Evolutionary conservation across 352 stramenopile species (phyloP).

Genomic region (Globisporangium polare): DNA sequence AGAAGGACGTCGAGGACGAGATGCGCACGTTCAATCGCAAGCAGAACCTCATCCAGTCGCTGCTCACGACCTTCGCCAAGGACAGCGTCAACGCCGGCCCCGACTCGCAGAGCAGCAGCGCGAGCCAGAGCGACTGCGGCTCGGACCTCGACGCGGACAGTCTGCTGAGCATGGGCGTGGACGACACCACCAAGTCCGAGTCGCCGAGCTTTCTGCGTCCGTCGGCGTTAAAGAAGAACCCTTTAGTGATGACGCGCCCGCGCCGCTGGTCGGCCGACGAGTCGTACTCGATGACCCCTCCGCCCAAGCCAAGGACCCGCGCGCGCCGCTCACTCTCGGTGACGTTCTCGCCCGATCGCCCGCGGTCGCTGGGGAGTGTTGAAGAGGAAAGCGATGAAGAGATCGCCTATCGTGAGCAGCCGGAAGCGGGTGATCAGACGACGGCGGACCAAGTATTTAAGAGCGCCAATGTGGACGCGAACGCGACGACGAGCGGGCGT

Average conservation of each 20-base stretch:
- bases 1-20: slow-evolving; percentile 34
- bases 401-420: neutral
- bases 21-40: slow-evolving; percentile 46
- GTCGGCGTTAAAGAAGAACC: neutral
- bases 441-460: slow-evolving; percentile 1
- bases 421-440: slow-evolving; percentile 5
- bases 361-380: slow-evolving; percentile 11
- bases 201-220: neutral
- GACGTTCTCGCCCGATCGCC: slow-evolving; percentile 25
- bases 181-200: slow-evolving; percentile 7
- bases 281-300: slow-evolving; percentile 1
- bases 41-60: slow-evolving; percentile 56
- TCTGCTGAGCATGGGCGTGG: neutral
- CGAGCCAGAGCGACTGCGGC: slow-evolving; percentile 36
- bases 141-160: slow-evolving; percentile 24
- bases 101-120: slow-evolving; percentile 33
- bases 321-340: slow-evolving; percentile 19
- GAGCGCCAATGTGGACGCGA: neutral
- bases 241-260: neutral
- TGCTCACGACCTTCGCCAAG: slow-evolving; percentile 44
- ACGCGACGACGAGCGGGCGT: neutral
- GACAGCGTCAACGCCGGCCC: slow-evolving; percentile 15
- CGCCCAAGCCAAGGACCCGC: slow-evolving; percentile 1
- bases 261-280: slow-evolving; percentile 11
- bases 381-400: slow-evolving; percentile 46